Base-by-base conservation (phyloP, 148 eudicot species). In the Camellia japonica region DNA sequence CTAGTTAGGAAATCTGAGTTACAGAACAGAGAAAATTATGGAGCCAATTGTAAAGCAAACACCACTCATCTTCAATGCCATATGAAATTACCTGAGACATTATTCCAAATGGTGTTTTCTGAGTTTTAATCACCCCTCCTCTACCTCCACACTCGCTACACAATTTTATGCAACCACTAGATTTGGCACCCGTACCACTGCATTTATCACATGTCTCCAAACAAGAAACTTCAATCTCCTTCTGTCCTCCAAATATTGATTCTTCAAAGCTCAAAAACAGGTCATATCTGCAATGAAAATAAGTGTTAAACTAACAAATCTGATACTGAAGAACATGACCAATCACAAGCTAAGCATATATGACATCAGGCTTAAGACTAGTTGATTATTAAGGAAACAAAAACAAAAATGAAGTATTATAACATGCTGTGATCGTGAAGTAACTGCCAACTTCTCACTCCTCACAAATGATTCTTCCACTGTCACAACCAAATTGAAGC, bases 21-120 rank as follows among this genome's bases (percentile, higher is more conserved):
- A 66, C 51, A 67, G 2, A 78, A 67, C 7, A 10, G 43, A 30
- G 64, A 52, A 78, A 51, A 42, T 51, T 49, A 7, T 38, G 14
- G 42, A 63, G 56, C 13, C 13, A 68, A 47, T 10, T 68, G 0
- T 65, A 51, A 69, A 68, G 71, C 70, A 76, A 75, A 64, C 46
- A 42, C 66, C 42, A 59, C 6, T 65, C 72, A 69, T 18, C 23
- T 41, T 13, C 51, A n/a, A 60, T n/a, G 60, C 42, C 12, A 60
- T 12, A 52, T 47, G 0, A 42, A 54, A 65, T 62, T 90, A 93
- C 98, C 98, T 93, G 93, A 77, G 98, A 95, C 85, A 91, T 89
- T 51, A 91, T 80, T 76, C 98, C 98, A 86, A 95, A 95, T 56
- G 97, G 98, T 65, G 98, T 95, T 82, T 85, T 91, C 86, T 93